Evolutionary conservation across 192 early-diverging fungal genomes (phyloP), one percentile per base, ranked within the genome.

Genomic region (Backusella australiensis): DNA sequence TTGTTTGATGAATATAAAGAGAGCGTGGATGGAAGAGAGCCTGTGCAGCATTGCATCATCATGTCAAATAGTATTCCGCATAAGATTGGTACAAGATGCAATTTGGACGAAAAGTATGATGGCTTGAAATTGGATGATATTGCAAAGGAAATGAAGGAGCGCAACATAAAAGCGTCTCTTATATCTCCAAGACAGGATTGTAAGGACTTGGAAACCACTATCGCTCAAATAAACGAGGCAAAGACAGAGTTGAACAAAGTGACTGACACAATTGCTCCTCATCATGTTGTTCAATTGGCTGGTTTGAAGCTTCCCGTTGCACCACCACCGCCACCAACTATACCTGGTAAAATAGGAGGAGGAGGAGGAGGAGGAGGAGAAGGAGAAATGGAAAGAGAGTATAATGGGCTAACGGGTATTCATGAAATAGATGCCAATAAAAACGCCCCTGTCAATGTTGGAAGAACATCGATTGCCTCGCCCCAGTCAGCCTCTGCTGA

Each of bases 1-100:
- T 71, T 90, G 46, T 90, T 90, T 80, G 86, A 88, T 65, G 81
- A 86, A 21, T 84, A 88, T 42, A 79, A 81, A 34, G 83, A 79
- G 12, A 44, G 78, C 21, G 68, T 32, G 26, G 52, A 29, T 34
- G 15, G 29, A 73, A 75, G 1, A 0, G 84, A 88, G 4, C 80
- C 85, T 7, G 78, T 84, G 12, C 81, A 81, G 36, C 88, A 90
- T 42, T 86, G 89, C 41, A 81, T 91, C 32, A 78, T 91, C 38
- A 81, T 91, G 0, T 82, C 86, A 1, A 83, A 85, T 17, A 91
- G 88, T 23, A 68, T 84, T 5, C 83, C 85, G 11, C 81, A 89
- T 38, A 72, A 76, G 12, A 82, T 78, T 17, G 83, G 85, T 19
- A 86, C 82, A 32, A 83, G 83, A 4, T 85, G 79, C 67, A 88